Evolutionary conservation across 2,329 filamentous ascomycete genomes (phyloP).

Genomic region (Pseudogymnoascus sp.): DNA sequence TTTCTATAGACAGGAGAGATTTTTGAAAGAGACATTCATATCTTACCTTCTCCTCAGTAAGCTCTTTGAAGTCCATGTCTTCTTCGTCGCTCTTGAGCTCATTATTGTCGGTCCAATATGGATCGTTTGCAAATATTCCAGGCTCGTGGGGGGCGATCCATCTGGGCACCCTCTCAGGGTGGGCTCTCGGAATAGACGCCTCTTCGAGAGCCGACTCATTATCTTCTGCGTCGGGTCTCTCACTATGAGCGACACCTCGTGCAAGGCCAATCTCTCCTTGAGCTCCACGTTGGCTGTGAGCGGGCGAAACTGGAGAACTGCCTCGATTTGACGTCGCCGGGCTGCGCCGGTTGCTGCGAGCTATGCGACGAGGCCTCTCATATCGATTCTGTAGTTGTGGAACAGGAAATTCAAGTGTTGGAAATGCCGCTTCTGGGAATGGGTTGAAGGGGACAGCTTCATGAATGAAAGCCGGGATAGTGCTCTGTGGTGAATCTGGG

Average conservation of each 20-base stretch:
- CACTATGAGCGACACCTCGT: neutral
- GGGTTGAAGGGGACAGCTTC: neutral
- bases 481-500: neutral
- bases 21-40: neutral
- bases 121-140: neutral
- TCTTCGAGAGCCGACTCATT: neutral
- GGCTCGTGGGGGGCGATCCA: neutral
- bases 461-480: neutral
- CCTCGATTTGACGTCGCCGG: neutral
- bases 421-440: neutral
- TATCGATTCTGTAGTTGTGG: neutral
- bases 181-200: neutral
- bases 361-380: neutral
- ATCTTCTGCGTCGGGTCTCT: neutral
- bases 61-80: neutral
- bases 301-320: neutral
- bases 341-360: neutral
- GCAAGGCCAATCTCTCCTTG: neutral
- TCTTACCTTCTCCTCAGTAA: neutral
- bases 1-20: neutral
- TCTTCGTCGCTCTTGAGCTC: neutral
- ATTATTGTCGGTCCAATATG: neutral
- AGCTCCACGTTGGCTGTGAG: neutral
- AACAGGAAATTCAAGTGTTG: constrained; percentile 2
- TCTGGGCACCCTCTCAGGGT: neutral